These are phyloP conservation scores for Ilex aquifolium DNA, from an alignment of 257 asterid genomes.

Conservation along the genomic window DNA sequence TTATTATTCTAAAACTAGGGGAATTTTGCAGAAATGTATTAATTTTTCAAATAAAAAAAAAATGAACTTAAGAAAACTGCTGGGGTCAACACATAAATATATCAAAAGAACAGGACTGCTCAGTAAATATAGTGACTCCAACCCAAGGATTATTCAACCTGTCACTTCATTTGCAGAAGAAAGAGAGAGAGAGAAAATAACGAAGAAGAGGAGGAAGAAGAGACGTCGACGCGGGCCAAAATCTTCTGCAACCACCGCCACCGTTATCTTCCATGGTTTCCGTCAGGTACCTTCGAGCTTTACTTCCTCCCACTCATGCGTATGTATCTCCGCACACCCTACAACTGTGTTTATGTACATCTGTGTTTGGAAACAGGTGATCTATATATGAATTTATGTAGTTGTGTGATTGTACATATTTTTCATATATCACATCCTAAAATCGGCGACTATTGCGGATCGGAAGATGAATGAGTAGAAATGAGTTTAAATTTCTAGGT, in stretches of 20 bases:
- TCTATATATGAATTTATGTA: background rate
- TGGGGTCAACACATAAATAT: background rate
- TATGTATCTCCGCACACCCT: background rate
- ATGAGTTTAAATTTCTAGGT: no score
- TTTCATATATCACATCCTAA: no score
- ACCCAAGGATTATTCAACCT: background rate
- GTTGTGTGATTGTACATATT: background rate
- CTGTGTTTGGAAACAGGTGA: background rate
- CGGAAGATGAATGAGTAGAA: background rate
- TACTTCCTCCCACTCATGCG: background rate
- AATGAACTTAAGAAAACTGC: no score
- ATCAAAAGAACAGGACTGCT: background rate
- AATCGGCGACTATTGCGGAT: constrained; percentile 4
- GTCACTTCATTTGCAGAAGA: constrained; percentile 1
- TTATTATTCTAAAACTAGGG: no score
- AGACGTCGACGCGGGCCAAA: constrained; percentile 9
- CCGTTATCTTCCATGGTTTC: no score
- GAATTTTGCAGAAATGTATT: no score
- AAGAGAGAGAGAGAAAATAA: background rate
- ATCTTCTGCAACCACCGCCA: constrained; percentile 8
- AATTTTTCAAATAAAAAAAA: no score
- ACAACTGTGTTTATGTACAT: background rate
- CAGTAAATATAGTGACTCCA: background rate
- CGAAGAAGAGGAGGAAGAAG: background rate
- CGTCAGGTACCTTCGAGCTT: constrained; percentile 5